Percentiles rank a stretch among this genome's conserved stretches.
phyloP scores from a whole-genome alignment of 2,329 filamentous ascomycete genomes.

The Trichoderma semiorbis region DNA sequence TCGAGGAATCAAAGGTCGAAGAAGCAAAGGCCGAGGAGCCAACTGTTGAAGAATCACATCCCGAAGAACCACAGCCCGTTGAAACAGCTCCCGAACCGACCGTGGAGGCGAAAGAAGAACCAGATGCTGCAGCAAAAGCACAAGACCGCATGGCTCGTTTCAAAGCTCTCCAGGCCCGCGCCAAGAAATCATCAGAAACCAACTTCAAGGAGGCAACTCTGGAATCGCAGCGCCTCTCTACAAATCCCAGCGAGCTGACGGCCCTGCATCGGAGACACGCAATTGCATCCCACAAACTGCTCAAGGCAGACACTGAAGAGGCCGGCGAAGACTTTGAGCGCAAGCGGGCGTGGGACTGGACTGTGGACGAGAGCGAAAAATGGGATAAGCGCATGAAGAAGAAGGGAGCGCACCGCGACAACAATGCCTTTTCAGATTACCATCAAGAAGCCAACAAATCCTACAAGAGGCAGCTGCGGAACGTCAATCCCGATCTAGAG shows the following conservation, averaged over 20 bases:
- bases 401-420: constrained; percentile 75
- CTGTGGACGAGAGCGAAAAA: constrained; percentile 84
- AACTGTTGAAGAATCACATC: background rate
- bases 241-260: constrained; percentile 72
- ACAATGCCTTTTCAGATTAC: constrained; percentile 89
- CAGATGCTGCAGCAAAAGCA: constrained; percentile 42
- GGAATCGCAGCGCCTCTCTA: constrained; percentile 75
- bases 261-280: constrained; percentile 82
- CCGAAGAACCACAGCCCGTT: background rate
- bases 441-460: constrained; percentile 82
- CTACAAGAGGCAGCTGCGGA: constrained; percentile 85
- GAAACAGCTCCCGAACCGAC: constrained; percentile 14
- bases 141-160: constrained; percentile 76
- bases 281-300: constrained; percentile 84
- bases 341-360: constrained; percentile 99
- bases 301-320: constrained; percentile 87
- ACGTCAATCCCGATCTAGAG: constrained; percentile 73
- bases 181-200: constrained; percentile 65
- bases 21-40: background rate
- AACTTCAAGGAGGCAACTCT: constrained; percentile 82
- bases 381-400: constrained; percentile 92
- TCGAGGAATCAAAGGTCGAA: background rate
- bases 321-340: constrained; percentile 91
- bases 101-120: constrained; percentile 22
- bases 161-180: constrained; percentile 79